phyloP scores from a whole-genome alignment of 2,329 filamentous ascomycete genomes.

The Phoma sp. region DNA sequence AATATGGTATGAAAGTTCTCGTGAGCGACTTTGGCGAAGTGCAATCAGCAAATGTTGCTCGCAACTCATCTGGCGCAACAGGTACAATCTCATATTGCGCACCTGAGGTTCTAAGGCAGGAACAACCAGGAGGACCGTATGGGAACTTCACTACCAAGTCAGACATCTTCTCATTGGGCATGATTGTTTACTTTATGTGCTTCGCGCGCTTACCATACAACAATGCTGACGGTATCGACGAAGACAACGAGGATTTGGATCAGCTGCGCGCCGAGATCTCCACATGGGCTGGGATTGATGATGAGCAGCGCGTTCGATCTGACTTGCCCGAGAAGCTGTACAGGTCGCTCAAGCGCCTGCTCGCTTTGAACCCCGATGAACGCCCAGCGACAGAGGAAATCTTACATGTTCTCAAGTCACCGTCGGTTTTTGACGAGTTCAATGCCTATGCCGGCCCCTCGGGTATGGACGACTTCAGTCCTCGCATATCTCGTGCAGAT shows the following conservation, averaged over 20 bases:
- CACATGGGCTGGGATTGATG: slow-evolving; percentile 84
- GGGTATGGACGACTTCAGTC: slow-evolving; percentile 42
- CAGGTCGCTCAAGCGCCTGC: slow-evolving; percentile 77
- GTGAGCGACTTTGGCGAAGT: slow-evolving; percentile 99
- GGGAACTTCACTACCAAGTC: slow-evolving; percentile 97
- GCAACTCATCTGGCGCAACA: slow-evolving; percentile 91
- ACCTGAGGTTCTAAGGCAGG: slow-evolving; percentile 82
- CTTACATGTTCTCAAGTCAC: slow-evolving; percentile 74
- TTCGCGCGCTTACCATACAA: slow-evolving; percentile 87
- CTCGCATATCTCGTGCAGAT: slow-evolving; percentile 55
- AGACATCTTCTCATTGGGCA: slow-evolving; percentile 96
- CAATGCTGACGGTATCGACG: slow-evolving; percentile 82
- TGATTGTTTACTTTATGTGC: slow-evolving; percentile 99
- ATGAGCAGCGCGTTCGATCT: slow-evolving; percentile 73
- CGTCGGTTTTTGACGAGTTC: slow-evolving; percentile 58
- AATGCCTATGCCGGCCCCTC: slow-evolving; percentile 46
- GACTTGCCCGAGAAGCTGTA: slow-evolving; percentile 90
- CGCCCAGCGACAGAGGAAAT: slow-evolving; percentile 88
- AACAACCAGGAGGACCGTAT: slow-evolving; percentile 68
- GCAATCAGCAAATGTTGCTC: slow-evolving; percentile 77
- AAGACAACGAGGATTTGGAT: slow-evolving; percentile 92
- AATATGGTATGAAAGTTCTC: slow-evolving; percentile 74
- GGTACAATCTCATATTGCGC: slow-evolving; percentile 98
- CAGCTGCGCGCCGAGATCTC: slow-evolving; percentile 83
- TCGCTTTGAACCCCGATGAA: slow-evolving; percentile 76